These are phyloP conservation scores for Pyrenula massariospora DNA, from an alignment of 495 filamentous ascomycete species.

Conservation along the genomic window DNA sequence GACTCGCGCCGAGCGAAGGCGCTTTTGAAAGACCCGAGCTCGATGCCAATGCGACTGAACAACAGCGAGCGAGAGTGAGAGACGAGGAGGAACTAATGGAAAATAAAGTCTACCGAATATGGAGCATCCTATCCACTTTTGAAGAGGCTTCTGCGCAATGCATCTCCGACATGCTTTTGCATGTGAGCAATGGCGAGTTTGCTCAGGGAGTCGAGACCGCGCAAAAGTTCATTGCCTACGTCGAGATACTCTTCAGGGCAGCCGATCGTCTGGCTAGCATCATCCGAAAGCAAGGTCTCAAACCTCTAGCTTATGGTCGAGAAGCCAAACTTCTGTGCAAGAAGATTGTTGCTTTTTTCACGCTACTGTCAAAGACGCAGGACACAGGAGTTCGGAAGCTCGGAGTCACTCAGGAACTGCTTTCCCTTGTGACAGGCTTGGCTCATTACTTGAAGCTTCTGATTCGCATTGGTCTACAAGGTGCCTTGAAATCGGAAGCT, in stretches of 20 bases:
- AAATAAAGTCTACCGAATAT: conserved; percentile 94
- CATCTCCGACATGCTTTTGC: conserved; percentile 98
- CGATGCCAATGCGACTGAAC: conserved; percentile 55
- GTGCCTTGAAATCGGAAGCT: conserved; percentile 80
- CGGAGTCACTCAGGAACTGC: conserved; percentile 91
- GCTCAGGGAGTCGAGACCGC: conserved; percentile 90
- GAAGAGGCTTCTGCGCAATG: conserved; percentile 96
- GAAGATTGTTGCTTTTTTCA: conserved; percentile 98
- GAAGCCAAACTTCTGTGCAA: conserved; percentile 98
- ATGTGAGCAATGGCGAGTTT: conserved; percentile 97
- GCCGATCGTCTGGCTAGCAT: conserved; percentile 72
- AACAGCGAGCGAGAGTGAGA: conserved; percentile 63
- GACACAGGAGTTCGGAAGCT: conserved; percentile 76
- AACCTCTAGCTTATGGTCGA: conserved; percentile 80
- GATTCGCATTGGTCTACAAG: conserved; percentile 92
- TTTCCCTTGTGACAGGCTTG: conserved; percentile 89
- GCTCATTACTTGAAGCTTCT: conserved; percentile 98
- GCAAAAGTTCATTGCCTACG: conserved; percentile 93
- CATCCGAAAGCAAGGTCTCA: conserved; percentile 57
- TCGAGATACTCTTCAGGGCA: conserved; percentile 83
- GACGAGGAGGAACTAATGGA: conserved; percentile 91
- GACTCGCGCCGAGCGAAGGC: conserved; percentile 51
- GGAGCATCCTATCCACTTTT: conserved; percentile 93
- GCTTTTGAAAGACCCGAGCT: conserved; percentile 34
- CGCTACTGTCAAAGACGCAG: conserved; percentile 83